Base-by-base conservation (phyloP, 2,329 filamentous ascomycete genomes). In the Penicillium italicum region DNA sequence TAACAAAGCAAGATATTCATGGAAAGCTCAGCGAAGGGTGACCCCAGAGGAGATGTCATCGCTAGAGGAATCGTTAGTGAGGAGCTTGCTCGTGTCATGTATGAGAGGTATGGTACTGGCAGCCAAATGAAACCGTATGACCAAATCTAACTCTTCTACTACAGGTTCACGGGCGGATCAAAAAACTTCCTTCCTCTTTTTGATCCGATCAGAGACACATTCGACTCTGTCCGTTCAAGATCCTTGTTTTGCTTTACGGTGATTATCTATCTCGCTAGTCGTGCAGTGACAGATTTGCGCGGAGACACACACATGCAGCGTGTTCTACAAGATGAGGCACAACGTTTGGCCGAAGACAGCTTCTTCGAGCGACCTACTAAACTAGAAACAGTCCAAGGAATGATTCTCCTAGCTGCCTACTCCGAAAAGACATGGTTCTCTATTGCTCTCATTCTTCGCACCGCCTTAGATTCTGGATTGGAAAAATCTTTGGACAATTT, bases 401-500 rank as follows among this genome's bases (percentile, higher is more conserved):
- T 72, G 70, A 69, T 72, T 30, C 58, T 72, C 3, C 61, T 72
- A 0, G 70, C 70, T 1, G 70, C 70, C 3, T 72, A 72, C 26
- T 72, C 70, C 0, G 70, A 72, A 48, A 72, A 72, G 34, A 71
- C 70, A 1, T 72, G 70, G 70, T 72, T 72, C 44, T 72, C 70
- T 0, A 72, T 68, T 2, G 70, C 70, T 7, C 64, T 72, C 9
- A 72, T 72, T 49, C 57, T 72, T 20, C 68, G 70, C 18, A 72
- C 70, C 0, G 70, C 70, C 2, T 50, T 72, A 18, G 70, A 72
- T 49, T 69, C 70, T 10, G 70, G 70, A 0, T 57, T 72, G 0
- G 70, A 72, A 50, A 72, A 72, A 42, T 72, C 70, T 0, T 50
- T 72, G 10, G 70, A 72, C 36, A 69, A 62, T 1, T 52, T 72